These are phyloP conservation scores for Cantharellus anzutake DNA, from an alignment of 768 basidiomycete species.

Conservation along the genomic window DNA sequence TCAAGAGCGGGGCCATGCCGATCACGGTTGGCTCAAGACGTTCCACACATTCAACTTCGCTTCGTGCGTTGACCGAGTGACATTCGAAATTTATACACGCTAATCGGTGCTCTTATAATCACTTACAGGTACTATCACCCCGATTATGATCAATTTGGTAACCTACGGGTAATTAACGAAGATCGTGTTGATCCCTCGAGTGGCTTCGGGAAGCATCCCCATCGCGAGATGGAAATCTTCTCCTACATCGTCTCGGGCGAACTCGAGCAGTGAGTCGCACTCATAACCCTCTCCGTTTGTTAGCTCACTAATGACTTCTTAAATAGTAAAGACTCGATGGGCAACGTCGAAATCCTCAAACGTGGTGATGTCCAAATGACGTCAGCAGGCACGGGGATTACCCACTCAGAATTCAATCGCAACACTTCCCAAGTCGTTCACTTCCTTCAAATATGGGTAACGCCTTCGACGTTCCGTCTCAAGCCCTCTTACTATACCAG, in stretches of 20 bases:
- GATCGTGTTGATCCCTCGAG: constrained; percentile 57
- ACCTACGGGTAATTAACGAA: constrained; percentile 82
- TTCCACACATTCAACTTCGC: constrained; percentile 75
- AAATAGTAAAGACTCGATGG: constrained; percentile 72
- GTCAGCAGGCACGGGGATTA: constrained; percentile 79
- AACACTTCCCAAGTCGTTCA: constrained; percentile 19
- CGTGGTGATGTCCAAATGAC: constrained; percentile 85
- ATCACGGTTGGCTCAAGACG: constrained; percentile 77
- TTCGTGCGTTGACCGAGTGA: constrained; percentile 23
- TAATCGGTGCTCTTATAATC: constrained; percentile 8
- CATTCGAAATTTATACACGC: not conserved
- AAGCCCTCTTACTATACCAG: constrained; percentile 70
- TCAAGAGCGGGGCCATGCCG: constrained; percentile 23
- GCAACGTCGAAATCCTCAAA: constrained; percentile 73
- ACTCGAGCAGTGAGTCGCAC: constrained; percentile 41
- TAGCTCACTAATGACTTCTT: not conserved
- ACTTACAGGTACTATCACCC: constrained; percentile 9
- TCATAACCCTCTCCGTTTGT: not conserved
- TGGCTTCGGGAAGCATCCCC: constrained; percentile 76
- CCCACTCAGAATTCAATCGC: constrained; percentile 56
- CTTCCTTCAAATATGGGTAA: constrained; percentile 56
- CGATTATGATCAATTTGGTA: constrained; percentile 19
- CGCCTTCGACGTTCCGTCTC: constrained; percentile 30
- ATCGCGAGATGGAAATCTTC: constrained; percentile 82
- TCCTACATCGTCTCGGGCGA: constrained; percentile 65